Conservation (phyloP, 129 eudicot genomes). For the Arctium minus region DNA sequence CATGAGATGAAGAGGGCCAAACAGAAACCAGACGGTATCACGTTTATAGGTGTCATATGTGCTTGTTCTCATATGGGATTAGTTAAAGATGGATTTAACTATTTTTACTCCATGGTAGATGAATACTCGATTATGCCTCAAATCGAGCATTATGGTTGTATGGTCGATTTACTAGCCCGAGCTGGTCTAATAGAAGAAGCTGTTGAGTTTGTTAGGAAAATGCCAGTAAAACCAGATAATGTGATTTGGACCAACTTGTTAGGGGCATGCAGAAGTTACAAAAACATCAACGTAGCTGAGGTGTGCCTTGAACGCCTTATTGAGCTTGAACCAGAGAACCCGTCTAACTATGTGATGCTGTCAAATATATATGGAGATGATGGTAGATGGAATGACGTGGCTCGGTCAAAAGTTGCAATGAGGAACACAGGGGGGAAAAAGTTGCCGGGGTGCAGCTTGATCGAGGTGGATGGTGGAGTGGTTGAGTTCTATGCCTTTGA, state of each 20-base stretch:
- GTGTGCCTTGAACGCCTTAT: slow-evolving; percentile 51
- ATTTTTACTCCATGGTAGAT: slow-evolving; percentile 52
- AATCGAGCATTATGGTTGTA: slow-evolving; percentile 78
- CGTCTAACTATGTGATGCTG: slow-evolving; percentile 64
- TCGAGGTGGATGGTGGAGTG: slow-evolving; percentile 53
- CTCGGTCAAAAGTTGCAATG: slow-evolving; percentile 62
- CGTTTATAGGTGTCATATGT: slow-evolving; percentile 60
- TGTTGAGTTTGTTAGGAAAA: slow-evolving; percentile 43
- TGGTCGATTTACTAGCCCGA: slow-evolving; percentile 71
- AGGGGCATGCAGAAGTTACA: slow-evolving; percentile 61
- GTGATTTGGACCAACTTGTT: slow-evolving; percentile 75
- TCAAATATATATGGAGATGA: slow-evolving; percentile 72
- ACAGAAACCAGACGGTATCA: slow-evolving; percentile 64
- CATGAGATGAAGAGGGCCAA: slow-evolving; percentile 46
- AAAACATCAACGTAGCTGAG: slow-evolving; percentile 63
- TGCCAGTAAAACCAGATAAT: slow-evolving; percentile 65
- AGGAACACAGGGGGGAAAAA: slow-evolving; percentile 63
- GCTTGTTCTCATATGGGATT: slow-evolving; percentile 85
- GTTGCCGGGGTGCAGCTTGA: slow-evolving; percentile 63
- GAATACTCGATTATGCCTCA: slow-evolving; percentile 47
- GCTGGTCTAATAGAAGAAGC: slow-evolving; percentile 66
- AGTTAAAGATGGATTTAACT: slow-evolving; percentile 47
- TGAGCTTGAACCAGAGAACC: slow-evolving; percentile 65
- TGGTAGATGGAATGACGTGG: slow-evolving; percentile 56
- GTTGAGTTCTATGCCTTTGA: slow-evolving; percentile 65